Percentiles rank a stretch among this genome's conserved stretches.
phyloP scores from a whole-genome alignment of 805 yeast genomes.

The Isabelozyma pseudorhagii region DNA sequence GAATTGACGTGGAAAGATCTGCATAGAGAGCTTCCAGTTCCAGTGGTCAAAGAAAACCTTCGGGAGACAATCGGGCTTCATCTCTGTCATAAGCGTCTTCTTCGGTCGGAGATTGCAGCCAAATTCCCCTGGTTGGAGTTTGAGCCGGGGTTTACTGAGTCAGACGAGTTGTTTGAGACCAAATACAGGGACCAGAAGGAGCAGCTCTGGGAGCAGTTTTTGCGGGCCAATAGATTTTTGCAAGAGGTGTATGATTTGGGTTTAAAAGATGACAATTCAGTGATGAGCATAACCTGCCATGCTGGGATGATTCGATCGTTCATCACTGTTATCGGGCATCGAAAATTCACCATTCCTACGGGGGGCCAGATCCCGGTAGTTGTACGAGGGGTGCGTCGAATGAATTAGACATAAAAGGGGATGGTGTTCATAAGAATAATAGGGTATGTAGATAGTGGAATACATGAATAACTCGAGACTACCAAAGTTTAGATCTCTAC shows the following conservation, averaged over 20 bases:
- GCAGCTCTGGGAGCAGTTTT: constrained; percentile 43
- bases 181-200: constrained; percentile 32
- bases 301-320: constrained; percentile 57
- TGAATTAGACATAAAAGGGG: not conserved
- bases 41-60: constrained; percentile 41
- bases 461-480: not conserved
- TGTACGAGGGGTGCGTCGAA: constrained; percentile 37
- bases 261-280: constrained; percentile 11
- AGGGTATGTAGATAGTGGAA: not conserved
- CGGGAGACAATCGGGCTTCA: constrained; percentile 61
- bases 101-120: constrained; percentile 27
- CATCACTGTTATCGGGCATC: constrained; percentile 50
- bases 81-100: constrained; percentile 53
- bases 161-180: constrained; percentile 44
- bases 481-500: no score
- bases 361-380: constrained; percentile 64
- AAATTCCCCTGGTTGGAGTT: constrained; percentile 36
- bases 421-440: no score
- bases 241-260: constrained; percentile 22
- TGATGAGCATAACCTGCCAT: constrained; percentile 54
- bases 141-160: constrained; percentile 42
- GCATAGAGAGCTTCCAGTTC: constrained; percentile 19
- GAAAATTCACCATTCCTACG: constrained; percentile 55
- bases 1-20: constrained; percentile 40
- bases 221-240: constrained; percentile 44